A percentile compares a stretch with the other conserved stretches of the same genome.
phyloP scores from a whole-genome alignment of 1,284 basidiomycete genomes.

The Rhodotorula sp. region DNA sequence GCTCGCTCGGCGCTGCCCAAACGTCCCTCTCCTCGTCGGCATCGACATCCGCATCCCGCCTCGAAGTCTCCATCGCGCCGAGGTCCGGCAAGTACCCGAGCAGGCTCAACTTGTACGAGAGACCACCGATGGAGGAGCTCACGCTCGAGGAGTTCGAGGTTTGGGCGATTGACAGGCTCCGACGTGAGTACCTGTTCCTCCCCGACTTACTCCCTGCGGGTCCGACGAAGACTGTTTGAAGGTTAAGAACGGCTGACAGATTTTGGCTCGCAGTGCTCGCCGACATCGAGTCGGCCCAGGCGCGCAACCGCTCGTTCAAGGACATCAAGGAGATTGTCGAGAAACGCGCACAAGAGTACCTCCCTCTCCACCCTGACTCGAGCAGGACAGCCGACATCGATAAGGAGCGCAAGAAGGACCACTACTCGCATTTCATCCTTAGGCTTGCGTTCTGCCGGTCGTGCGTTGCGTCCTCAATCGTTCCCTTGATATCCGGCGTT shows the following conservation, averaged over 20 bases:
- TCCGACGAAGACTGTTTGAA: not conserved
- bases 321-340: constrained; percentile 68
- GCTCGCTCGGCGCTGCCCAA: too few relatives aligned
- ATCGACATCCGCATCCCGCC: too few relatives aligned
- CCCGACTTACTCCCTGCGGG: constrained; percentile 47
- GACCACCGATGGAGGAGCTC: constrained; percentile 82
- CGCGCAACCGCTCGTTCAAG: constrained; percentile 75
- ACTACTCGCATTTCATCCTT: constrained; percentile 91
- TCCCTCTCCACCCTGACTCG: constrained; percentile 67
- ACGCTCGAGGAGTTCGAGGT: constrained; percentile 96
- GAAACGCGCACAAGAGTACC: constrained; percentile 65
- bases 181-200: constrained; percentile 55
- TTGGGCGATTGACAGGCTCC: constrained; percentile 80
- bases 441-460: constrained; percentile 92
- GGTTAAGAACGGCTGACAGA: too few relatives aligned
- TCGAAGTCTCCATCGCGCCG: constrained; percentile 9
- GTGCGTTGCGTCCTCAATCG: constrained; percentile 57
- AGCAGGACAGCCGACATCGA: constrained; percentile 53
- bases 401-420: constrained; percentile 76
- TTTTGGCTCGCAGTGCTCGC: constrained; percentile 62
- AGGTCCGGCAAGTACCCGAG: constrained; percentile 58
- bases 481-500: not conserved
- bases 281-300: constrained; percentile 88
- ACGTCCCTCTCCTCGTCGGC: too few relatives aligned
- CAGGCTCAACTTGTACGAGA: constrained; percentile 82